These are phyloP conservation scores for Beauveria sp. DNA, from an alignment of 2,329 filamentous ascomycete species.

Conservation along the genomic window DNA sequence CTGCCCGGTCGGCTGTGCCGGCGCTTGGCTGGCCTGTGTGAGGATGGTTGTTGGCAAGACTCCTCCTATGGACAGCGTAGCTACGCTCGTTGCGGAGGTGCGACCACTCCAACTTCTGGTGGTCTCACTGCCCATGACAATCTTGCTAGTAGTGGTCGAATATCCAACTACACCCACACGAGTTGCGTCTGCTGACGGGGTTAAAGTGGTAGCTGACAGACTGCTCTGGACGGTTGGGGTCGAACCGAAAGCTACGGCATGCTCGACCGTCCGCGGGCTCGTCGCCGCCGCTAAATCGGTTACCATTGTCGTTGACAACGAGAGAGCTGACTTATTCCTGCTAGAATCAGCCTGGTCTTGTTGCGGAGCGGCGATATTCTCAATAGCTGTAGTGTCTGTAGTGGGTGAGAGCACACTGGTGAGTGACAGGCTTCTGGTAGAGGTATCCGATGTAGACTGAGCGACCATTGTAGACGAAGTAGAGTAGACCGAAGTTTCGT, in stretches of 20 bases:
- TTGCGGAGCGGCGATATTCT: neutral
- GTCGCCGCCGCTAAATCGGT: neutral
- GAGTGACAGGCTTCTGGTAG: neutral
- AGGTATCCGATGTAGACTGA: neutral
- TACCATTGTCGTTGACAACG: neutral
- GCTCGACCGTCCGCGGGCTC: neutral
- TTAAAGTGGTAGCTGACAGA: neutral
- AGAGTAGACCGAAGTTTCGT: neutral
- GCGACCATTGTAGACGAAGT: neutral
- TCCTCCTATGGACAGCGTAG: neutral
- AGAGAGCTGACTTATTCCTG: neutral
- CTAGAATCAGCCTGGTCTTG: neutral
- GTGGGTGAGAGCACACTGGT: neutral
- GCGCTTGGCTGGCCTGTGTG: neutral
- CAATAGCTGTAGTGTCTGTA: neutral
- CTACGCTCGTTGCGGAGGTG: neutral
- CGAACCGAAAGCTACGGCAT: neutral
- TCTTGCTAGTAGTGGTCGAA: neutral
- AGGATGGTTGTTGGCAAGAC: neutral
- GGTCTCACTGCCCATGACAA: neutral
- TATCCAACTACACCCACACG: neutral
- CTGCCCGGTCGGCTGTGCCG: neutral
- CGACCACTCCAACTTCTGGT: neutral
- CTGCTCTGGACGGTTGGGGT: neutral
- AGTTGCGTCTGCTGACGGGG: neutral